These are phyloP conservation scores for Diophrys sp. DNA, from an alignment of 73 alveolate genomes.

Conservation along the genomic window DNA sequence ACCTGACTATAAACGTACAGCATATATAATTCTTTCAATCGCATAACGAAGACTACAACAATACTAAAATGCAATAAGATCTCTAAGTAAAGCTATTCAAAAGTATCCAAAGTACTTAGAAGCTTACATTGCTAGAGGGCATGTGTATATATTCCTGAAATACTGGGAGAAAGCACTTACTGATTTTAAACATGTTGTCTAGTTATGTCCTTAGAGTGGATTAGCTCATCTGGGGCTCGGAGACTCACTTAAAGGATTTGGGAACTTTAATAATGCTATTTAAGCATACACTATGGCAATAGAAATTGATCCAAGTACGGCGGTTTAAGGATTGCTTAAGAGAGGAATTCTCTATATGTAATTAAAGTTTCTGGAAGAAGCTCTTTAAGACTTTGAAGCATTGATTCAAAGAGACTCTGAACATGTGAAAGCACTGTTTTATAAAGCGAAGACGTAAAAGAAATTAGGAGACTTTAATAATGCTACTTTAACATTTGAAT, in stretches of 20 bases:
- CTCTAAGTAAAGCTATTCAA: slow-evolving; percentile 50
- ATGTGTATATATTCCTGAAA: slow-evolving; percentile 35
- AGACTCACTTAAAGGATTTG: slow-evolving; percentile 64
- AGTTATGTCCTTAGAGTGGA: slow-evolving; percentile 48
- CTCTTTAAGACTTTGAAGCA: slow-evolving; percentile 44
- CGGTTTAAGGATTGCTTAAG: slow-evolving; percentile 29
- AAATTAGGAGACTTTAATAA: slow-evolving; percentile 55
- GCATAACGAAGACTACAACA: slow-evolving; percentile 52
- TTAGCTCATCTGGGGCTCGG: slow-evolving; percentile 62
- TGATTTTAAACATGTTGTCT: slow-evolving; percentile 49
- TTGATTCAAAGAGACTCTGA: slow-evolving; percentile 23
- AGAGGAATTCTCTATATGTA: slow-evolving; percentile 53
- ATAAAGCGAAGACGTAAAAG: slow-evolving; percentile 42
- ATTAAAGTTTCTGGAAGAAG: slow-evolving; percentile 41
- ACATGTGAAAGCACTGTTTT: slow-evolving; percentile 46
- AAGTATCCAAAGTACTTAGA: slow-evolving; percentile 63
- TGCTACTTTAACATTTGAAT: slow-evolving; percentile 72
- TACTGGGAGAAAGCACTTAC: slow-evolving; percentile 59
- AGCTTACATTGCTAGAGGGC: slow-evolving; percentile 73
- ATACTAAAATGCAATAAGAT: slow-evolving; percentile 41
- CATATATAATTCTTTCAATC: slow-evolving; percentile 56
- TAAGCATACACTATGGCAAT: slow-evolving; percentile 43
- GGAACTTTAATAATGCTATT: slow-evolving; percentile 50
- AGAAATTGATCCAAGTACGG: slow-evolving; percentile 27
- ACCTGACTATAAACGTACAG: slow-evolving; percentile 48